Evolutionary conservation across 202 grass and related monocot genomes (phyloP).

Genomic region (Zoysia matrella): DNA sequence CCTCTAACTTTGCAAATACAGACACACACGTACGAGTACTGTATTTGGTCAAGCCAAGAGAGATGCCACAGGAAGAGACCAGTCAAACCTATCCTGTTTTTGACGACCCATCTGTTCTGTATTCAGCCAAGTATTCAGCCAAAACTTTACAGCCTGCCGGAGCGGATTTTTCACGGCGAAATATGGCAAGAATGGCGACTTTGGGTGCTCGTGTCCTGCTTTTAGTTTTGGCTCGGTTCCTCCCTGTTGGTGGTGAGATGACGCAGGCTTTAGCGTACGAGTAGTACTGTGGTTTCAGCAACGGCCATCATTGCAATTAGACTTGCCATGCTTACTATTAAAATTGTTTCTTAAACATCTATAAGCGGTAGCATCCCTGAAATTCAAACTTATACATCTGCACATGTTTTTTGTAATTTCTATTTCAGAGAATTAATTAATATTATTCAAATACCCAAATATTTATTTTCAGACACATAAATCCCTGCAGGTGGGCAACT

Average conservation of each 20-base stretch:
- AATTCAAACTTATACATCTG: not conserved
- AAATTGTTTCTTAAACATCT: not conserved
- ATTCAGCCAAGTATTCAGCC: conserved; percentile 1
- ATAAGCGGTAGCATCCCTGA: not conserved
- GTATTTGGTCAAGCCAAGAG: conserved; percentile 37
- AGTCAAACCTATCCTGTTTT: conserved; percentile 43
- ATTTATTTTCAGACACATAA: not conserved
- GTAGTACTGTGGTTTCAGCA: not conserved
- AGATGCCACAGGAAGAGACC: conserved; percentile 21
- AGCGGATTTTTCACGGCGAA: conserved; percentile 29
- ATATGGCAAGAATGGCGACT: conserved; percentile 24
- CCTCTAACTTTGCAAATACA: not conserved
- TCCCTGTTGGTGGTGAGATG: conserved; percentile 27
- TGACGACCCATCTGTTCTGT: conserved; percentile 7
- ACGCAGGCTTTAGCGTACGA: conserved; percentile 44
- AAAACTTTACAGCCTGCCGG: conserved; percentile 33
- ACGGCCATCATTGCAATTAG: conserved; percentile 43
- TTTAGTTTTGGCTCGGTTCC: conserved; percentile 35
- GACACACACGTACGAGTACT: not conserved
- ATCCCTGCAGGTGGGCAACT: conserved; percentile 7
- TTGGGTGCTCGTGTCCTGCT: conserved; percentile 21
- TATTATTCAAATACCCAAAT: no score
- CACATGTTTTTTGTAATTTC: not conserved
- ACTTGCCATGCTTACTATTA: not conserved
- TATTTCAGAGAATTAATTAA: not conserved